Percentiles rank a stretch among this genome's conserved stretches.
These are phyloP conservation scores for Yamadazyma paraphyllophila DNA, from an alignment of 805 yeast species.

Conservation along the genomic window DNA sequence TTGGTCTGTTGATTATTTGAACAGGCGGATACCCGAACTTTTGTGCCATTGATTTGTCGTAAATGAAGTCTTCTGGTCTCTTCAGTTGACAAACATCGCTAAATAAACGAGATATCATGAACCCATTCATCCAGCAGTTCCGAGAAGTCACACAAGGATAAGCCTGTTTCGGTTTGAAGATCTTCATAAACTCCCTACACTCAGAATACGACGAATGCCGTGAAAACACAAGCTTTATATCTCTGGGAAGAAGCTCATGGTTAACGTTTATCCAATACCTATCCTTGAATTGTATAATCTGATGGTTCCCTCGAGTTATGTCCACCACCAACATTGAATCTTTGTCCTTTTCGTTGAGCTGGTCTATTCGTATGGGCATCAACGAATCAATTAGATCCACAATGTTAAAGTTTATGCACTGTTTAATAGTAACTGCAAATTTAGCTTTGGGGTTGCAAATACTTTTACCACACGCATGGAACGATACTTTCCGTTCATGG, in stretches of 20 bases:
- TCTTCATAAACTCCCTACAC: constrained; percentile 28
- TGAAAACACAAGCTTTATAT: constrained; percentile 39
- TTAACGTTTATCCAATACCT: constrained; percentile 28
- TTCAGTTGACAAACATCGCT: constrained; percentile 29
- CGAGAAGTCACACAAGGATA: constrained; percentile 41
- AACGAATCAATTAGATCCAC: constrained; percentile 30
- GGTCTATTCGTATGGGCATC: constrained; percentile 20
- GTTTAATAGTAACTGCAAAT: constrained; percentile 22
- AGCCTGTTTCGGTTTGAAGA: constrained; percentile 40
- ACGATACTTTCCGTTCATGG: not conserved
- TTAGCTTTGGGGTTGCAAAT: constrained; percentile 9
- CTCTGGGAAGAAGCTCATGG: constrained; percentile 31
- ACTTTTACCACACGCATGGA: constrained; percentile 3
- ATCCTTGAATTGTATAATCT: constrained; percentile 22
- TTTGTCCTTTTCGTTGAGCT: not conserved
- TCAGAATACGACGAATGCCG: constrained; percentile 50
- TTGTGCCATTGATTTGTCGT: not conserved
- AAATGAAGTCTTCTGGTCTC: not conserved
- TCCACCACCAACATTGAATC: constrained; percentile 13
- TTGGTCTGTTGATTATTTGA: constrained; percentile 16
- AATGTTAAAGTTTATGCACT: constrained; percentile 37
- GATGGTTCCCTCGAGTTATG: constrained; percentile 20
- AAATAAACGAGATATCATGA: constrained; percentile 39
- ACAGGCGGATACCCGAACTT: not conserved
- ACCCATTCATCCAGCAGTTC: constrained; percentile 36